Conservation (phyloP, 352 stramenopile genomes). For the Phytopythium kandeliae region DNA sequence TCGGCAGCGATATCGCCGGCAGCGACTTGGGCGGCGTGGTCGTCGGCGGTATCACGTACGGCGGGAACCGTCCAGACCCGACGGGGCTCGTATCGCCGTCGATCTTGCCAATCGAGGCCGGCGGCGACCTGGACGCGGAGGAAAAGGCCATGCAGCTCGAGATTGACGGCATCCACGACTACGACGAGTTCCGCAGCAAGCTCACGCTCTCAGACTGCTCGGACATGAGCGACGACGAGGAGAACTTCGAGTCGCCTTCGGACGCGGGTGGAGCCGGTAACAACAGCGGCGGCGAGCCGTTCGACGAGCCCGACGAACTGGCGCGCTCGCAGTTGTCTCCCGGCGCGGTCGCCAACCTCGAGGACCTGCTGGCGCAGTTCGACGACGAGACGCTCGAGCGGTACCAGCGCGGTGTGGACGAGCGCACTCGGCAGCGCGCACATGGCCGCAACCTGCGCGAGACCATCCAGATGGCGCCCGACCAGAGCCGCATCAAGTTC, state of each 20-base stretch:
- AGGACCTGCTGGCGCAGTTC: slow-evolving; percentile 18
- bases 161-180: slow-evolving; percentile 82
- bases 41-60: slow-evolving; percentile 2
- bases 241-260: slow-evolving; percentile 31
- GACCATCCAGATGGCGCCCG: slow-evolving; percentile 60
- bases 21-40: slow-evolving; percentile 4
- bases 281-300: slow-evolving; percentile 1
- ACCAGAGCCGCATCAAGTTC: slow-evolving; percentile 86
- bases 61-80: slow-evolving; percentile 2
- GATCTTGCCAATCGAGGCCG: slow-evolving; percentile 28
- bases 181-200: slow-evolving; percentile 62
- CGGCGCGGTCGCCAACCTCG: slow-evolving; percentile 22
- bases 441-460: slow-evolving; percentile 78
- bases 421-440: slow-evolving; percentile 71
- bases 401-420: slow-evolving; percentile 56
- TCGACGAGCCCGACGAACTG: slow-evolving; percentile 17
- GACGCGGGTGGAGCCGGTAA: slow-evolving; percentile 21
- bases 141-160: slow-evolving; percentile 66
- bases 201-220: slow-evolving; percentile 69
- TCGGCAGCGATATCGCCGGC: not conserved
- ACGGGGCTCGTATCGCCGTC: slow-evolving; percentile 16
- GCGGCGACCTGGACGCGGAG: slow-evolving; percentile 42
- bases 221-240: slow-evolving; percentile 79
- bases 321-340: slow-evolving; percentile 1
- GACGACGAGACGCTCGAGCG: slow-evolving; percentile 45